Evolutionary conservation across 228 moss, liverwort and hornwort genomes (phyloP).

Genomic region (Sphagnum magellanicum): DNA sequence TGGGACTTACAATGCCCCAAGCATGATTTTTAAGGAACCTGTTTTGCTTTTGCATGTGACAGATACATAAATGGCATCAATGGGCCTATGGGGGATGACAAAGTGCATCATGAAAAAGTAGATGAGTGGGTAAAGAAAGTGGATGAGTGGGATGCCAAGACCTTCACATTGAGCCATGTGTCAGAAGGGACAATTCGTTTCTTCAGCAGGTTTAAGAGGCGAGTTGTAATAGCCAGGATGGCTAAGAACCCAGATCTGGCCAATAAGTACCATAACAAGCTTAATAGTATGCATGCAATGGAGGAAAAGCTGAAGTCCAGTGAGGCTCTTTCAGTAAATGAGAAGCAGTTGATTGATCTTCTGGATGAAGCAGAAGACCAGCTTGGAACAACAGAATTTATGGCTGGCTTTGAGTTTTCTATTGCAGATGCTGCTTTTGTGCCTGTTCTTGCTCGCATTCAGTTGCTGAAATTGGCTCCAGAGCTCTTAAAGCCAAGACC

Average conservation of each 20-base stretch:
- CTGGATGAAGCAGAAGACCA: slow-evolving; percentile 61
- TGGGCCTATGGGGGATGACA: slow-evolving; percentile 38
- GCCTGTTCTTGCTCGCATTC: slow-evolving; percentile 61
- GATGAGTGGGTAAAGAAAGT: slow-evolving; percentile 56
- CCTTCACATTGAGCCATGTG: slow-evolving; percentile 54
- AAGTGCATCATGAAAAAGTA: slow-evolving; percentile 41
- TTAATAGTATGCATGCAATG: slow-evolving; percentile 71
- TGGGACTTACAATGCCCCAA: too few species aligned
- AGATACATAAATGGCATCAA: slow-evolving; percentile 54
- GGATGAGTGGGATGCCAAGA: slow-evolving; percentile 68
- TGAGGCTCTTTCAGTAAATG: slow-evolving; percentile 42
- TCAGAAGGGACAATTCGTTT: slow-evolving; percentile 48
- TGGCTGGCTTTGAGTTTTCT: slow-evolving; percentile 62
- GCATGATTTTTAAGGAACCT: neutral
- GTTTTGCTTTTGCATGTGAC: neutral
- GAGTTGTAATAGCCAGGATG: slow-evolving; percentile 72
- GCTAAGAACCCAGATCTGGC: slow-evolving; percentile 69
- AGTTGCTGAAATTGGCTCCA: slow-evolving; percentile 38
- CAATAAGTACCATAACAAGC: slow-evolving; percentile 57
- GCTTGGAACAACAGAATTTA: slow-evolving; percentile 39
- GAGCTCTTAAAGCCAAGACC: slow-evolving; percentile 40
- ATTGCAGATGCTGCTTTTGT: slow-evolving; percentile 63
- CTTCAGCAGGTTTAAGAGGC: slow-evolving; percentile 69
- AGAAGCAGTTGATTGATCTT: slow-evolving; percentile 35
- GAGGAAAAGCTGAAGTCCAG: slow-evolving; percentile 49